phyloP scores from a whole-genome alignment of 2,329 filamentous ascomycete genomes.

The Botrytis pseudocinerea region DNA sequence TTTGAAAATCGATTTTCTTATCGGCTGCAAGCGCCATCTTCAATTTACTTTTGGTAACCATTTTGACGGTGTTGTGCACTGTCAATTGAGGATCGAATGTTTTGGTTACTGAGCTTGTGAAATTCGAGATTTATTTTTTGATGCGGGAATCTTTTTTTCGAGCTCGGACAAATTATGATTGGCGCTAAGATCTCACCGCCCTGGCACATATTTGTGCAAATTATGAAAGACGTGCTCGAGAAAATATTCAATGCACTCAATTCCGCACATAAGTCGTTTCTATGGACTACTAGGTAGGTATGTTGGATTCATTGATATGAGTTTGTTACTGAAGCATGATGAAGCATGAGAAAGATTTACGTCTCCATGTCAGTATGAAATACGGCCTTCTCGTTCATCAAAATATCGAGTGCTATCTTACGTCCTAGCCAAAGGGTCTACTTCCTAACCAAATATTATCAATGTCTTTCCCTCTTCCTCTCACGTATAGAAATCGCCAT shows the following conservation, averaged over 20 bases:
- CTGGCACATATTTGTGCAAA: slow-evolving; percentile 9
- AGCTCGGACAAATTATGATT: slow-evolving; percentile 19
- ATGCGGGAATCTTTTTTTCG: slow-evolving; percentile 26
- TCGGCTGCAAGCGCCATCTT: slow-evolving; percentile 56
- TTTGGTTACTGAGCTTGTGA: slow-evolving; percentile 17
- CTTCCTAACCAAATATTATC: background rate
- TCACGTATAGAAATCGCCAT: too few relatives aligned
- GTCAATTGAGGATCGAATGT: slow-evolving; percentile 15
- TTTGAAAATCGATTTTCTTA: slow-evolving; percentile 55
- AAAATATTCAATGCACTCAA: background rate
- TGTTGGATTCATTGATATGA: background rate
- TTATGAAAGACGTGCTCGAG: slow-evolving; percentile 10
- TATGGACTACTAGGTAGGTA: background rate
- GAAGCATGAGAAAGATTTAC: background rate
- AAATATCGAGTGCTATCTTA: background rate
- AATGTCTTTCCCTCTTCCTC: background rate
- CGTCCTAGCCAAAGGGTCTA: background rate
- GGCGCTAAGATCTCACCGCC: slow-evolving; percentile 18
- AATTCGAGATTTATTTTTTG: slow-evolving; percentile 26
- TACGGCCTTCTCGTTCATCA: background rate
- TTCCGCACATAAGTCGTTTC: background rate
- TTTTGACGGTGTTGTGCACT: slow-evolving; percentile 31
- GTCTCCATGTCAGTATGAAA: background rate
- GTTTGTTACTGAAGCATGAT: background rate
- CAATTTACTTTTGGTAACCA: slow-evolving; percentile 48